Evolutionary conservation across 768 basidiomycete genomes (phyloP).

Genomic region (Boletus fagicola): DNA sequence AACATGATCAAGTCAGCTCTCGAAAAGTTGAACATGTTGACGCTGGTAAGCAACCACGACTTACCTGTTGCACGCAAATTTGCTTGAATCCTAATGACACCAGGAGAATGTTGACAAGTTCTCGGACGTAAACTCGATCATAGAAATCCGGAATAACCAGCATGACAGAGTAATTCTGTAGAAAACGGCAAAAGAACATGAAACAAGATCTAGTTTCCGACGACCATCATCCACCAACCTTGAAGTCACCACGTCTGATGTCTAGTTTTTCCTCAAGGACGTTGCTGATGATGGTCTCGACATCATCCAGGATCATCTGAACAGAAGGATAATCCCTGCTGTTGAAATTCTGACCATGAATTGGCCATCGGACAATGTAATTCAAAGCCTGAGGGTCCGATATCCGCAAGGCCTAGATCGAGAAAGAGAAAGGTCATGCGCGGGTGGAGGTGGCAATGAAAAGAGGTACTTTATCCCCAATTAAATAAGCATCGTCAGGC

Average conservation of each 20-base stretch:
- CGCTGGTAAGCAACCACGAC: background rate
- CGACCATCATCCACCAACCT: slow-evolving; percentile 42
- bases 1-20: background rate
- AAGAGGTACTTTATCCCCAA: slow-evolving; percentile 65
- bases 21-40: background rate
- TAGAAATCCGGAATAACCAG: slow-evolving; percentile 92
- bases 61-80: slow-evolving; percentile 85
- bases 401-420: slow-evolving; percentile 62
- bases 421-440: slow-evolving; percentile 9
- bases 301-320: slow-evolving; percentile 72
- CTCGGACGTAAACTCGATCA: slow-evolving; percentile 79
- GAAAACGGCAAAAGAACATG: background rate
- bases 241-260: slow-evolving; percentile 53
- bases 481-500: slow-evolving; percentile 46
- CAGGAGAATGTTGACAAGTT: slow-evolving; percentile 70
- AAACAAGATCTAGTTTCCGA: background rate
- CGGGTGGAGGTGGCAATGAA: background rate
- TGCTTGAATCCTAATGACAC: slow-evolving; percentile 89
- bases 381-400: slow-evolving; percentile 65
- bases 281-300: slow-evolving; percentile 64
- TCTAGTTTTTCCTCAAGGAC: slow-evolving; percentile 61
- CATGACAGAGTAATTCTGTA: slow-evolving; percentile 81
- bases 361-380: slow-evolving; percentile 80
- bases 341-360: slow-evolving; percentile 81
- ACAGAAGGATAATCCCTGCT: slow-evolving; percentile 69